Conservation (phyloP, 1,284 basidiomycete genomes). For the Rhodotorula sp. region DNA sequence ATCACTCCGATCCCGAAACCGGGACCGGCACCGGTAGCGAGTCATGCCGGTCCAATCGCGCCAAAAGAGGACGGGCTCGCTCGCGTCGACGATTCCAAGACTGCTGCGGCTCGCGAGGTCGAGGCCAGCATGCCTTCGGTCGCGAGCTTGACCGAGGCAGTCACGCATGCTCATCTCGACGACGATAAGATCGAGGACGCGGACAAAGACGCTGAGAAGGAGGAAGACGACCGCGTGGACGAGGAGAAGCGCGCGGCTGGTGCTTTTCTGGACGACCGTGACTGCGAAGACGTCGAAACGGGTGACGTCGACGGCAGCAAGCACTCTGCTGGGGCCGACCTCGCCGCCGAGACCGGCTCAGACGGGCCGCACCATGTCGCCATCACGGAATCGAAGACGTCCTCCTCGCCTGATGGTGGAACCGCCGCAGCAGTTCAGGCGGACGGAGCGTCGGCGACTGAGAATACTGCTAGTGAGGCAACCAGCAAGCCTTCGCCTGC, state of each 20-base stretch:
- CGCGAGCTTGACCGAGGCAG: too few relatives aligned
- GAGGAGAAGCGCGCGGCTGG: neutral
- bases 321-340: neutral
- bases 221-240: neutral
- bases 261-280: too few relatives aligned
- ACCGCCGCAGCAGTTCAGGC: neutral
- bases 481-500: too few relatives aligned
- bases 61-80: neutral
- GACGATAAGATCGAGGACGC: too few relatives aligned
- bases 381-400: neutral
- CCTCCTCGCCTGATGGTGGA: neutral
- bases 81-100: neutral
- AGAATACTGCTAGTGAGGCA: too few relatives aligned
- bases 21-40: neutral
- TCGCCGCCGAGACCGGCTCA: neutral
- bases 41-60: neutral
- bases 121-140: too few relatives aligned
- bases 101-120: neutral
- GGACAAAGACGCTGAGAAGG: neutral
- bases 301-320: neutral
- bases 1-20: neutral
- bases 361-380: too few relatives aligned
- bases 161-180: too few relatives aligned
- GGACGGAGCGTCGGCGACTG: too few relatives aligned
- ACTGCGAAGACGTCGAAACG: neutral